Conservation (phyloP, 768 basidiomycete species). For the Cystofilobasidium bisporidii region DNA sequence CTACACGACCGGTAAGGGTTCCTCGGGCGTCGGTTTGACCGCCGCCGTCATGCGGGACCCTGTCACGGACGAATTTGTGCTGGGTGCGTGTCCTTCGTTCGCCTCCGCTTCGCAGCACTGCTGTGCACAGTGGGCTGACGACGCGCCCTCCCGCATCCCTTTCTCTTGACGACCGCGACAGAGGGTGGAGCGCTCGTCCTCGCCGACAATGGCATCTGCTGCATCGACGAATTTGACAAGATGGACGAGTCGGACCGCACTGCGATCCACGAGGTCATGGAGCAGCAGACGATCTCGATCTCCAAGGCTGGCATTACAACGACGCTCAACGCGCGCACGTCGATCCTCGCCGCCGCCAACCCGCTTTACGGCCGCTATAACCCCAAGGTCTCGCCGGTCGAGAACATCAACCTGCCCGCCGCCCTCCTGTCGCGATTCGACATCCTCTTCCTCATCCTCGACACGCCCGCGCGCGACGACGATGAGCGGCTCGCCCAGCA, state of each 20-base stretch:
- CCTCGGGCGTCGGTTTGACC: constrained; percentile 95
- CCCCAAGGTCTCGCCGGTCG: constrained; percentile 90
- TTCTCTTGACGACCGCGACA: too few relatives aligned
- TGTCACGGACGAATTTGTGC: constrained; percentile 98
- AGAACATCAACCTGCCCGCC: constrained; percentile 98
- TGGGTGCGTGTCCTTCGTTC: constrained; percentile 54
- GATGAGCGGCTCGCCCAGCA: constrained; percentile 94
- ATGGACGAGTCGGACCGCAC: constrained; percentile 98
- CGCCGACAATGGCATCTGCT: constrained; percentile 98
- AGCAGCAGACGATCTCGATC: constrained; percentile 98
- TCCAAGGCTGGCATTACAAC: constrained; percentile 99
- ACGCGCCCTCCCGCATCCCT: too few relatives aligned
- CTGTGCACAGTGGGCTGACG: too few relatives aligned
- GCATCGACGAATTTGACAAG: constrained; percentile 99
- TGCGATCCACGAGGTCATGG: constrained; percentile 99
- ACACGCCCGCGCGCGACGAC: constrained; percentile 87
- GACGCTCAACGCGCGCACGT: constrained; percentile 92
- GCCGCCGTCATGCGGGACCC: constrained; percentile 99
- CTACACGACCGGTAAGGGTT: constrained; percentile 97
- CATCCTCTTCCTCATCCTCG: constrained; percentile 87
- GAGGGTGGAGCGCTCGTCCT: constrained; percentile 99
- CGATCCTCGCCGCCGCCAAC: constrained; percentile 95
- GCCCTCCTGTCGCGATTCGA: constrained; percentile 95
- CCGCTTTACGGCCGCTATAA: constrained; percentile 98
- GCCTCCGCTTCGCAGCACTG: too few relatives aligned